Evolutionary conservation across 1,284 basidiomycete genomes (phyloP).

Genomic region (Boletus semigastroideus): DNA sequence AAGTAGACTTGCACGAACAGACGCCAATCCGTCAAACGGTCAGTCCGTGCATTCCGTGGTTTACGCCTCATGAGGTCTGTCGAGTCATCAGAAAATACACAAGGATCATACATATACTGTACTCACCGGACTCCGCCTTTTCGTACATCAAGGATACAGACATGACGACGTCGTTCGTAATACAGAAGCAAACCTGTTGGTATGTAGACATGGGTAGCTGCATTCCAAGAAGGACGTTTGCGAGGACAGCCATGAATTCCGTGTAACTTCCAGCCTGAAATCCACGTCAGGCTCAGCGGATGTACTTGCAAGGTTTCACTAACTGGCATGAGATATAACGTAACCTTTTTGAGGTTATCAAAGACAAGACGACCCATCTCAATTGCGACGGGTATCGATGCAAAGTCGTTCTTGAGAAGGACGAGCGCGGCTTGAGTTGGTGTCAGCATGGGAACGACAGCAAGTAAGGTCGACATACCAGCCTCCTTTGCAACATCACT

Average conservation of each 20-base stretch:
- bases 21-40: slow-evolving; percentile 44
- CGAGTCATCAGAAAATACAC: slow-evolving; percentile 2
- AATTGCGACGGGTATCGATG: slow-evolving; percentile 40
- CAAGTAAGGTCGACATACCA: slow-evolving; percentile 24
- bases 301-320: background rate
- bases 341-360: slow-evolving; percentile 54
- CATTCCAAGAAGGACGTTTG: slow-evolving; percentile 40
- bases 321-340: slow-evolving; percentile 41
- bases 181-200: slow-evolving; percentile 41
- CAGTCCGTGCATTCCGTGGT: slow-evolving; percentile 63
- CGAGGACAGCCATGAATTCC: slow-evolving; percentile 36
- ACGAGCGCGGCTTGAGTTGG: slow-evolving; percentile 26
- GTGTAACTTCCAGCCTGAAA: slow-evolving; percentile 30
- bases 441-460: background rate
- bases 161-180: slow-evolving; percentile 38
- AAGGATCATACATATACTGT: too few species aligned
- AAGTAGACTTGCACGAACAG: slow-evolving; percentile 35
- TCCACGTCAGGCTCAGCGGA: background rate
- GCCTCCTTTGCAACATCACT: slow-evolving; percentile 80
- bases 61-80: slow-evolving; percentile 53
- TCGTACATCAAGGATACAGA: slow-evolving; percentile 40
- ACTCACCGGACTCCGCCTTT: slow-evolving; percentile 35
- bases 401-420: slow-evolving; percentile 37
- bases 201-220: slow-evolving; percentile 43
- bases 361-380: slow-evolving; percentile 56